Conservation (phyloP, 345 rosid genomes). For the Pugionium dolabratum region DNA sequence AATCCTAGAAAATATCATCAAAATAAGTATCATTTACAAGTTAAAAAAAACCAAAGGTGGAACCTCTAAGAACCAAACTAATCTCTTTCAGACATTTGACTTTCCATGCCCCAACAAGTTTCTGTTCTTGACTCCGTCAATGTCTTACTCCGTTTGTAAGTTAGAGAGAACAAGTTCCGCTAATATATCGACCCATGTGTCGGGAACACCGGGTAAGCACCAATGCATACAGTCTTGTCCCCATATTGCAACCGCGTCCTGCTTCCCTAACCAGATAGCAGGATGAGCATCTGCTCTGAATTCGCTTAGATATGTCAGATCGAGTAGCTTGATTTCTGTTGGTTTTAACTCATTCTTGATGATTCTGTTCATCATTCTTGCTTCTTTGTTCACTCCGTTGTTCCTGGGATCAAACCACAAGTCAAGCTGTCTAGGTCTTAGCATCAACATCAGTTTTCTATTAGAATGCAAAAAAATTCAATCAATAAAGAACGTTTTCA, state of each 20-base stretch:
- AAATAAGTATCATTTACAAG: no score
- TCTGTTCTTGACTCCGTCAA: neutral
- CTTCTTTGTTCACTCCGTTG: conserved; percentile 87
- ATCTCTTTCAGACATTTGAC: no score
- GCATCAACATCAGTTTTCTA: conserved; percentile 20
- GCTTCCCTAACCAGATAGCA: conserved; percentile 93
- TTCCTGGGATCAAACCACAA: conserved; percentile 91
- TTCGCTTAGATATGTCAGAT: conserved; percentile 77
- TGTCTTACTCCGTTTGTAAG: conserved; percentile 31
- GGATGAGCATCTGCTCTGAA: conserved; percentile 96
- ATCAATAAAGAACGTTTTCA: neutral
- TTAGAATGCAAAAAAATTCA: neutral
- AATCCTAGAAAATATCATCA: no score
- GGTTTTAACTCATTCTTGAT: conserved; percentile 50
- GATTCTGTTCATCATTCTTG: conserved; percentile 60
- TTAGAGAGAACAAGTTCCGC: conserved; percentile 50
- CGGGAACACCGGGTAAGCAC: conserved; percentile 97
- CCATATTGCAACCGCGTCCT: conserved; percentile 82
- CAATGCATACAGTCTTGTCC: conserved; percentile 99
- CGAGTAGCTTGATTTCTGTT: conserved; percentile 59
- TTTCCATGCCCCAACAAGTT: neutral
- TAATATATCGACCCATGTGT: conserved; percentile 88
- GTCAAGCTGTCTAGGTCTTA: conserved; percentile 77
- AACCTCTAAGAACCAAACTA: neutral
- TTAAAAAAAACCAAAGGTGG: conserved; percentile 8